Evolutionary conservation across 2,329 filamentous ascomycete genomes (phyloP).

Genomic region (Arthrobotrys entomopaga): DNA sequence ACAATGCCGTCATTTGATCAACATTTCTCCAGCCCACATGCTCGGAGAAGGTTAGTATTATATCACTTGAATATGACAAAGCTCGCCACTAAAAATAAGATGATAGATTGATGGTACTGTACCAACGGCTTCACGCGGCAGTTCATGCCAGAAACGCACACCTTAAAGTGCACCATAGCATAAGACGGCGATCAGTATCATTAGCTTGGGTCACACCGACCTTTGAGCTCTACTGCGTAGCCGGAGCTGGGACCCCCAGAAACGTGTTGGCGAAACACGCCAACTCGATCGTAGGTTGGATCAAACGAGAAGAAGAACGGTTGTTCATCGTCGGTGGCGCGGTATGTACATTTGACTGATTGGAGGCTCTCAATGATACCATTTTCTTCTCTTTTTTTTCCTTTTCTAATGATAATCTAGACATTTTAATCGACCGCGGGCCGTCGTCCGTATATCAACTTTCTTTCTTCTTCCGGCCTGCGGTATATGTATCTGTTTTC

Average conservation of each 20-base stretch:
- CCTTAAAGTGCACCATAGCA: constrained; percentile 84
- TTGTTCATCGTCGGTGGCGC: constrained; percentile 98
- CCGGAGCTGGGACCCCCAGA: constrained; percentile 72
- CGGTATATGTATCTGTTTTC: neutral
- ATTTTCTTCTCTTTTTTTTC: constrained; percentile 9
- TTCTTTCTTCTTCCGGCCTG: neutral
- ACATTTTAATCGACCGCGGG: constrained; percentile 44
- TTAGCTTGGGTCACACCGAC: constrained; percentile 90
- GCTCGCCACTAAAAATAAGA: constrained; percentile 43
- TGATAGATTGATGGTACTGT: constrained; percentile 77
- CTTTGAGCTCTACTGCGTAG: constrained; percentile 96
- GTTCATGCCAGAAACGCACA: constrained; percentile 81
- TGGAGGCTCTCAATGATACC: constrained; percentile 11
- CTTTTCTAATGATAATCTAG: constrained; percentile 39
- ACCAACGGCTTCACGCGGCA: constrained; percentile 82
- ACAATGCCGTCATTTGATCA: constrained; percentile 84
- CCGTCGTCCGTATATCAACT: neutral
- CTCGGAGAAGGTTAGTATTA: constrained; percentile 69
- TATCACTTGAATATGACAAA: constrained; percentile 9
- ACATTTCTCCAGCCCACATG: constrained; percentile 71
- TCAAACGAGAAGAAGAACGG: constrained; percentile 88
- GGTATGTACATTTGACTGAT: constrained; percentile 65
- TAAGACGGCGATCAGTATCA: constrained; percentile 78
- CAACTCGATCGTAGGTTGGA: constrained; percentile 90
- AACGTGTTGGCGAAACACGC: constrained; percentile 82